A percentile compares a stretch with the other conserved stretches of the same genome.
Conservation (phyloP, 1,139 yeast species). For the Protomyces inouyei region DNA sequence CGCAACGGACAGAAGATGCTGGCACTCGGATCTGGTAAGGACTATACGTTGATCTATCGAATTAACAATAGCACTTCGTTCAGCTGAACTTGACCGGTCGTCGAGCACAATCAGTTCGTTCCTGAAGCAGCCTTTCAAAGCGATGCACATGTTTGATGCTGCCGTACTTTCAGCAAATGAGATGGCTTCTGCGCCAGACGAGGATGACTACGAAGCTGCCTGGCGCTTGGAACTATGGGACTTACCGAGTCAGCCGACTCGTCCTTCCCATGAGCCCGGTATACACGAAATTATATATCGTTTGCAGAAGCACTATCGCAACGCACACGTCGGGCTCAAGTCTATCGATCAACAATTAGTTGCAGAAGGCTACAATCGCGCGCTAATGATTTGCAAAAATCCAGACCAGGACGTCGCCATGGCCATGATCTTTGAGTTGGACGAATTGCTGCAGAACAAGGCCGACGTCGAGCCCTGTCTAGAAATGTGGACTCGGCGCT, state of each 20-base stretch:
- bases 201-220: constrained; percentile 46
- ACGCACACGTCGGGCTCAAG: background rate
- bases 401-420: background rate
- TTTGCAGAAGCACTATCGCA: background rate
- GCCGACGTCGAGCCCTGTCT: background rate
- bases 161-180: too few relatives aligned
- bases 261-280: constrained; percentile 40
- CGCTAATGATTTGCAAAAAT: too few relatives aligned
- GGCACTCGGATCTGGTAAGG: constrained; percentile 52
- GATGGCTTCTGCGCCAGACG: constrained; percentile 28
- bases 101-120: background rate
- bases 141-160: background rate
- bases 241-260: constrained; percentile 46
- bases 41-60: constrained; percentile 19
- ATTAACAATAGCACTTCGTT: constrained; percentile 29
- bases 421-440: background rate
- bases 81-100: background rate
- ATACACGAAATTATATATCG: background rate
- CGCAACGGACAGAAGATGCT: constrained; percentile 43
- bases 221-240: constrained; percentile 77
- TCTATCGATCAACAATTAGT: background rate
- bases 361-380: background rate
- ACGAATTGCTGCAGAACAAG: background rate
- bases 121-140: background rate
- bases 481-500: background rate